A percentile compares a stretch with the other conserved stretches of the same genome.
Conservation (phyloP, 2,329 filamentous ascomycete genomes). For the Purpureocillium lavendulum region DNA sequence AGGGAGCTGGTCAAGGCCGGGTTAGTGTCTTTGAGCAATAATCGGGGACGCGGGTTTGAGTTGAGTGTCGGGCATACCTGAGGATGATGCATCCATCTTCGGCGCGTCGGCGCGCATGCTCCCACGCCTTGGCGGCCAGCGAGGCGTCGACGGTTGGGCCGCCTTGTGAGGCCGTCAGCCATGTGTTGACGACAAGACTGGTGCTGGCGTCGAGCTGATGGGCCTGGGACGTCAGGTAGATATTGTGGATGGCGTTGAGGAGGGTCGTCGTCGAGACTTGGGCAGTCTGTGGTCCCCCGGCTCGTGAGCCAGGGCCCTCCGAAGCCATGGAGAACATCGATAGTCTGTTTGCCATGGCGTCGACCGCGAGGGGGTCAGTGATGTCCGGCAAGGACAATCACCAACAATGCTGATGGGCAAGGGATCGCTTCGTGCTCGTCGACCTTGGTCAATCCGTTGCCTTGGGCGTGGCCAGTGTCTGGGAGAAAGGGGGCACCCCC, state of each 20-base stretch:
- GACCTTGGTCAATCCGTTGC: no score
- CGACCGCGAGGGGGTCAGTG: constrained; percentile 13
- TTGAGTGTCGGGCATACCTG: constrained; percentile 49
- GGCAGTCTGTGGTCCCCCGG: constrained; percentile 57
- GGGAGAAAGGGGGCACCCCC: no score
- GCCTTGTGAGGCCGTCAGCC: constrained; percentile 71
- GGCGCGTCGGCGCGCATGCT: constrained; percentile 87
- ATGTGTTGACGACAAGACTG: constrained; percentile 90
- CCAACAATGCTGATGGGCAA: constrained; percentile 7
- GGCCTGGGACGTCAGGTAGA: constrained; percentile 74
- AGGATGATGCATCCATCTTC: constrained; percentile 92
- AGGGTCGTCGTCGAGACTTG: constrained; percentile 91
- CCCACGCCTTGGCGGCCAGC: constrained; percentile 79
- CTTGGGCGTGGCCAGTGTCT: no score
- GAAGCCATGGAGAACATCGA: constrained; percentile 63
- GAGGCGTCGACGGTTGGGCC: constrained; percentile 70
- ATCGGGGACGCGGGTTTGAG: background rate
- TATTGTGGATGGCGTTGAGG: constrained; percentile 84
- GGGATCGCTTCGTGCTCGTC: no score
- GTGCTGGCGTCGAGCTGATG: constrained; percentile 84
- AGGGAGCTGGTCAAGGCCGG: no score
- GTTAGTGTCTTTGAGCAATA: constrained; percentile 9
- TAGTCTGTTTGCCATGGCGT: constrained; percentile 52
- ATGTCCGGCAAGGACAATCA: constrained; percentile 32
- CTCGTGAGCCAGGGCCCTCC: constrained; percentile 50